phyloP scores from a whole-genome alignment of 192 early-diverging fungal genomes.

The Backusella macrospora region DNA sequence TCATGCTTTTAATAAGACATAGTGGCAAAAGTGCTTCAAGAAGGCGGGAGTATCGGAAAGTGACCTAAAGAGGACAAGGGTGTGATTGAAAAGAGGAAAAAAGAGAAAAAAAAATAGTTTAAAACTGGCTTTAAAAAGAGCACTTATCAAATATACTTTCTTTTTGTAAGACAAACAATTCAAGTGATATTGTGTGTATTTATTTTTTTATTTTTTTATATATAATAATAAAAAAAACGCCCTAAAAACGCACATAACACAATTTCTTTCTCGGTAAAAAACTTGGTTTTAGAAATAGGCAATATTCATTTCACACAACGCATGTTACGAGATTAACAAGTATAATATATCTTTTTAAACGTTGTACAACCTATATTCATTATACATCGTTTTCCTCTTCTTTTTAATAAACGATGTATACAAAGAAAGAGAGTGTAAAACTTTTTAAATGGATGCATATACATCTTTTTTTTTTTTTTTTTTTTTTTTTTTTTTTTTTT shows the following conservation, averaged over 20 bases:
- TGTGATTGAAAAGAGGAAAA: too few species aligned
- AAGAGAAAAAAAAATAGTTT: not conserved
- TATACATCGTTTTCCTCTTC: not conserved
- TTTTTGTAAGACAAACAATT: not conserved
- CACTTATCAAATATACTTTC: too few species aligned
- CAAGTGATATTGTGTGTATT: too few species aligned
- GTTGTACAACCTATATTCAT: not conserved
- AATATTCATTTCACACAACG: too few species aligned
- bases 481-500: too few species aligned
- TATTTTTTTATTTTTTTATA: too few species aligned
- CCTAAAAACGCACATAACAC: too few species aligned
- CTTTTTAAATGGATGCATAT: too few species aligned
- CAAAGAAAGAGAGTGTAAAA: not conserved
- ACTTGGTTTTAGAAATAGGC: not conserved
- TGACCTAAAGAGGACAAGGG: conserved; percentile 3
- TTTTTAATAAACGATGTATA: too few species aligned
- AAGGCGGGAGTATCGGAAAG: not conserved
- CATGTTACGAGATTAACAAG: not conserved
- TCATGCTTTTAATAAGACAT: too few species aligned
- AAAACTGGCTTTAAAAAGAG: not conserved
- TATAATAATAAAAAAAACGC: too few species aligned
- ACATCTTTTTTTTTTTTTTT: too few species aligned
- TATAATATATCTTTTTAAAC: not conserved
- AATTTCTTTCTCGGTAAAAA: not conserved
- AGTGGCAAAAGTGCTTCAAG: not conserved